A percentile compares a stretch with the other conserved stretches of the same genome.
These are phyloP conservation scores for Trichoderma atrobrunneum DNA, from an alignment of 2,329 filamentous ascomycete species.

Conservation along the genomic window DNA sequence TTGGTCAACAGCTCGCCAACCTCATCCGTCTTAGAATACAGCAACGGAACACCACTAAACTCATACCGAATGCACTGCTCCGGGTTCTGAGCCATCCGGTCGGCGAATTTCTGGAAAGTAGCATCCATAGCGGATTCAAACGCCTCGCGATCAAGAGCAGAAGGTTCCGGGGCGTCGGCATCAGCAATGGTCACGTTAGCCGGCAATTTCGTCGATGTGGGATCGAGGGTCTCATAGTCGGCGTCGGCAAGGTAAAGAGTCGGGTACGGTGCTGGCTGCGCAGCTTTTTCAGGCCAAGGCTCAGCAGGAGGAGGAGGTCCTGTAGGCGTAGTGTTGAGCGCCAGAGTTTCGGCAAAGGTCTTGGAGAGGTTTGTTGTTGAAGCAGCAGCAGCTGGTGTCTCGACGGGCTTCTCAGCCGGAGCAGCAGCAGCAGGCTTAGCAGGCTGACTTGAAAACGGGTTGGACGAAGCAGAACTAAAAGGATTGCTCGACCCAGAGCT, in stretches of 20 bases:
- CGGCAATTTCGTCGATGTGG: conserved; percentile 47
- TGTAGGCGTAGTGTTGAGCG: conserved; percentile 58
- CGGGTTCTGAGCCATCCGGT: conserved; percentile 73
- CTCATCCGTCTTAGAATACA: conserved; percentile 76
- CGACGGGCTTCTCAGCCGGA: conserved; percentile 27
- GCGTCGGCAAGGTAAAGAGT: conserved; percentile 79
- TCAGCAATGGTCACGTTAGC: conserved; percentile 45
- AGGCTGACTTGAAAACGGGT: conserved; percentile 32
- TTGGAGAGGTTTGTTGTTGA: conserved; percentile 46
- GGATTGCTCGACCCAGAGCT: conserved; percentile 34
- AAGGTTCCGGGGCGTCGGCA: conserved; percentile 40
- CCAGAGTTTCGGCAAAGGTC: conserved; percentile 72
- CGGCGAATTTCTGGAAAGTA: conserved; percentile 77
- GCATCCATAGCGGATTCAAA: conserved; percentile 75
- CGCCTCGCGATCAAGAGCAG: conserved; percentile 62
- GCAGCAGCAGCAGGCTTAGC: conserved; percentile 35
- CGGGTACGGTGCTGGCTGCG: conserved; percentile 70
- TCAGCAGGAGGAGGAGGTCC: conserved; percentile 45
- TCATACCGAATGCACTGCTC: conserved; percentile 82
- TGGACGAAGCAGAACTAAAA: conserved; percentile 29
- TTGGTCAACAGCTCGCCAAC: conserved; percentile 63
- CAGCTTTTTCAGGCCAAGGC: conserved; percentile 70
- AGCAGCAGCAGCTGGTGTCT: conserved; percentile 23
- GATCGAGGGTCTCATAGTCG: conserved; percentile 84
- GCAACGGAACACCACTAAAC: conserved; percentile 66